phyloP scores from a whole-genome alignment of 73 alveolate genomes.

The Paramecium sexaurelia region DNA sequence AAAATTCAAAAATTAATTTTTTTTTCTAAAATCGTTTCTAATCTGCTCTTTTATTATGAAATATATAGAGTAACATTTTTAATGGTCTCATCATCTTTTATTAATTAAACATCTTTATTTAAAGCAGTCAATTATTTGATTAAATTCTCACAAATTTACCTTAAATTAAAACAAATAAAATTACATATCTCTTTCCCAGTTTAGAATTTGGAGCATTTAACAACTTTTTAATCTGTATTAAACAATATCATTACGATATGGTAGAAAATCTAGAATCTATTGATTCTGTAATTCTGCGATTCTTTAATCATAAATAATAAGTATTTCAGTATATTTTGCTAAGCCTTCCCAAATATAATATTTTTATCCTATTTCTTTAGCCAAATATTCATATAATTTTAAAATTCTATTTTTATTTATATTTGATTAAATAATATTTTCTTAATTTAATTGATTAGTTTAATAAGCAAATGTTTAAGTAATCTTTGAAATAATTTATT shows the following conservation, averaged over 20 bases:
- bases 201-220: conserved; percentile 19
- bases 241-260: conserved; percentile 44
- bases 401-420: conserved; percentile 29
- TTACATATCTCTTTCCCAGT: conserved; percentile 64
- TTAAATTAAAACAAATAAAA: neutral
- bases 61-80: neutral
- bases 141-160: neutral
- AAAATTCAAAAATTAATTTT: neutral
- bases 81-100: neutral
- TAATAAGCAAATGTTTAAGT: conserved; percentile 49
- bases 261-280: neutral
- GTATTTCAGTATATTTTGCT: conserved; percentile 49
- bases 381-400: conserved; percentile 53
- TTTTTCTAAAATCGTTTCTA: neutral
- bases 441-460: conserved; percentile 30
- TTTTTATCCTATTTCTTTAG: conserved; percentile 58
- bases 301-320: conserved; percentile 49
- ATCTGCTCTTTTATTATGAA: neutral
- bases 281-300: neutral
- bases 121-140: neutral
- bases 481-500: conserved; percentile 39
- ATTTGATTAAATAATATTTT: neutral
- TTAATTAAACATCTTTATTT: neutral
- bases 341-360: conserved; percentile 65
- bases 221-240: conserved; percentile 63